Base-by-base conservation (phyloP, 345 rosid species). In the Citrus unshiu region DNA sequence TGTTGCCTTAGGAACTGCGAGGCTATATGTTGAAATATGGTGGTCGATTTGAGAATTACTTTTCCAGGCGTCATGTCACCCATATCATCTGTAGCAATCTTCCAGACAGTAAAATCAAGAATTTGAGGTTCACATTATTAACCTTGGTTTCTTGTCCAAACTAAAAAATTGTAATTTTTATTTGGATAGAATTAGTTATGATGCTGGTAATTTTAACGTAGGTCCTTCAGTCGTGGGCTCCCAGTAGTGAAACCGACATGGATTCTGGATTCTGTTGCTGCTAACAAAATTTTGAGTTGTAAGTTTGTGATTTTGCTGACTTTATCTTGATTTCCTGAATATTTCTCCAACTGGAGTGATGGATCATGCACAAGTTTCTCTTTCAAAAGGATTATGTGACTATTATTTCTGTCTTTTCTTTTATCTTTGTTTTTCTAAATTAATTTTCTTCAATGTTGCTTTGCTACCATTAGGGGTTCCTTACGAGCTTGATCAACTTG, bases 31-130 rank as follows among this genome's bases (percentile, higher is more conserved):
- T 89, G 85, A 88, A 80, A 65, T 65, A 87, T 68, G 98, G 98
- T 65, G 98, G 98, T 56, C 83, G 93, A 74, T 90, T 88, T 66
- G 93, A 90, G 89, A 95, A 93, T 78, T 93, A 95, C 84, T 95
- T 95, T 80, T 92, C 97, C 0, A 95, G 95, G 84, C 93, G 81
- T 79, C 80, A 84, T 46, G 98, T 93, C 43, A 90, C 98, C 1
- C 98, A 95, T 84, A 95, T 95, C 35, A 91, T 95, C 61, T 95
- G 98, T 77, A 92, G 95, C 87, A 95, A 92, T 76, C 98, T 95
- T 81, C 93, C 97, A 18, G 90, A 91, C 77, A 87, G 93, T 79
- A 95, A 95, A 91, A 84, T 90, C 76, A 93, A 92, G 86, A 95
- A 95, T 85, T 78, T 92, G 77, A 90, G 98, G 99, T 95, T 70